Evolutionary conservation across 768 basidiomycete genomes (phyloP).

Genomic region (Strobilomyces echinocephalus): DNA sequence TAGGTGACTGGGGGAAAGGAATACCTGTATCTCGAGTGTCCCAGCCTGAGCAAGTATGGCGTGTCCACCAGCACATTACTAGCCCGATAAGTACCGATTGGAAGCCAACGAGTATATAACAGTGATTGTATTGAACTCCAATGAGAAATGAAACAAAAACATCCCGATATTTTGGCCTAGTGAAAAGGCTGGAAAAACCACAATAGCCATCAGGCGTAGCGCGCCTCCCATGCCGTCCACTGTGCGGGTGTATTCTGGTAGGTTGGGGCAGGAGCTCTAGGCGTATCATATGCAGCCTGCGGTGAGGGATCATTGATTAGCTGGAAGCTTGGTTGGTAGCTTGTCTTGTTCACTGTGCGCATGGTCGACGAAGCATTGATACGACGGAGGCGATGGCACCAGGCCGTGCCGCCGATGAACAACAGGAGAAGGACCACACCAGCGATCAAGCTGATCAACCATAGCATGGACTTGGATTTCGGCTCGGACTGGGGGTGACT

Average conservation of each 20-base stretch:
- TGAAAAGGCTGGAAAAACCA: too few species aligned
- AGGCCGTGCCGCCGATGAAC: not conserved
- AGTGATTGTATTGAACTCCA: too few species aligned
- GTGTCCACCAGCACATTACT: too few species aligned
- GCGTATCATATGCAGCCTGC: conserved; percentile 23
- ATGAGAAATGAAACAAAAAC: too few species aligned
- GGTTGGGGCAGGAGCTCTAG: conserved; percentile 8
- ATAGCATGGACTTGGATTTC: conserved; percentile 17
- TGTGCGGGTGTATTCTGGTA: conserved; percentile 11
- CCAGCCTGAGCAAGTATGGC: too few species aligned
- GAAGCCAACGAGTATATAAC: too few species aligned
- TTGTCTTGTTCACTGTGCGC: too few species aligned
- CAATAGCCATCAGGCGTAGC: too few species aligned
- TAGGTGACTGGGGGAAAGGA: too few species aligned
- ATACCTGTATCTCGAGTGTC: too few species aligned
- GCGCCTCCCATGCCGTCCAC: conserved; percentile 25
- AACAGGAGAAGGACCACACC: conserved; percentile 8
- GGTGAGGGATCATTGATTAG: conserved; percentile 26
- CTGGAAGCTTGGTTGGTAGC: conserved; percentile 9
- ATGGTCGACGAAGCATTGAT: not conserved
- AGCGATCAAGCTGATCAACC: conserved; percentile 17
- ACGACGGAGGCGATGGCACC: conserved; percentile 10
- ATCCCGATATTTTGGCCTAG: too few species aligned
- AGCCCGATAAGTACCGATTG: too few species aligned
- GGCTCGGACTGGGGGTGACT: conserved; percentile 28